Evolutionary conservation across 208 protist genomes (phyloP), one percentile per base, ranked within the genome.

Genomic region (Trypanosoma congolense): DNA sequence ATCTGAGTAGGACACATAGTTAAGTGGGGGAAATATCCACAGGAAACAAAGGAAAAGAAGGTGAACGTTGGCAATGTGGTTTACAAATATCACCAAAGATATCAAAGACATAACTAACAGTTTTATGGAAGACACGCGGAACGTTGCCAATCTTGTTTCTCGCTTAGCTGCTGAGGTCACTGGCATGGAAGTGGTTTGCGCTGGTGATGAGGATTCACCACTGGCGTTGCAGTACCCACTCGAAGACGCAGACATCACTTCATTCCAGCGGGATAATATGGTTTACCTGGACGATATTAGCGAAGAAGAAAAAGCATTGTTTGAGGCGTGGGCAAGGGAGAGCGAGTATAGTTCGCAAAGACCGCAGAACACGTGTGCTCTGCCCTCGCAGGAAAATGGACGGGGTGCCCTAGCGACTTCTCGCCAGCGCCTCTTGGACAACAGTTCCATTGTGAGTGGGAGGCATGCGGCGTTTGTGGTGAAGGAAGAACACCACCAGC

Each of bases 351-450:
- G 78, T 61, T 77, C 70, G 18, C 25, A 49, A 3, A 69, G 75
- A 38, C 47, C 62, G 4, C n/a, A 41, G 12, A 9, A 33, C 5
- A 26, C 19, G 24, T 1, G n/a, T 8, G 19, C 25, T 30, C 54
- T 44, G 5, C 1, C 16, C 33, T 26, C 52, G n/a, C 22, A 3
- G 28, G 44, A 33, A 29, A 38, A 25, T 46, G 26, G 52, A 22
- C 52, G 28, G 1, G 62, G 86, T 16, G 68, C 67, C 46, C 41
- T 36, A 4, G 18, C 57, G 4, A 51, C 43, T 22, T 65, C 26
- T 16, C 72, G 84, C 0, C 75, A 88, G 56, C 75, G 75, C 5
- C 65, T 92, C 44, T 64, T 92, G 36, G 74, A 87, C 61, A 73
- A 70, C 50, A 92, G 71, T 45, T 65, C 80, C 28, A 48, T 61